Base-by-base conservation (phyloP, 441 rosid genomes). In the Euphorbia corollata region DNA sequence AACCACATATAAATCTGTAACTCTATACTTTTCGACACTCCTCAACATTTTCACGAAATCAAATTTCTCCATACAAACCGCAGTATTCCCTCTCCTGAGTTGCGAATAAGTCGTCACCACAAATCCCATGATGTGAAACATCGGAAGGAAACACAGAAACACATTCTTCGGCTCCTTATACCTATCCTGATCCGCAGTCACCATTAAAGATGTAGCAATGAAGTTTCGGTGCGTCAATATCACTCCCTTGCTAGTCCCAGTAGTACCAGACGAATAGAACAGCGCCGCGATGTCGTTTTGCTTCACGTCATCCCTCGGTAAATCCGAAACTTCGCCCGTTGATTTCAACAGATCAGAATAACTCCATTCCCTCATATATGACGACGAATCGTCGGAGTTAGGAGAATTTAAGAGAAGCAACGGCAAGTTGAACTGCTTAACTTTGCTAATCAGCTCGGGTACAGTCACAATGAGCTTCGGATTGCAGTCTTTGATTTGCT, bases 261-360 rank as follows among this genome's bases (percentile, higher is more conserved):
- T 92, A 4, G 98, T 92, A 6, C 98, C 96, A 2, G 97, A 92
- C 0, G 98, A 92, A 74, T 90, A 90, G 68, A 92, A 74, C 55
- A 92, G 73, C 7, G 81, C 79, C 0, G 94, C 98, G 0, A 74
- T 72, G 63, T 90, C 92, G 7, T 81, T 75, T 68, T 87, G 98
- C 45, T 77, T 74, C 1, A 86, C 75, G 0, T 75, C 36, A 19
- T 74, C 84, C 8, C 1, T 10, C 0, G 96, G 89, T 15, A 87
- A 77, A 12, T 77, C 83, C 0, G 83, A 73, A 20, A 58, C 73
- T 0, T 76, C 74, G n/a, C 73, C 74, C 0, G 86, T 70, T 50
- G 65, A 75, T 1, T 71, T 62, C 48, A 89, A 53, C 64, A 91
- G 80, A 55, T 89, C 75, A 2, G 15, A 75, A 63, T 71, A 85